These are phyloP conservation scores for Podila verticillata DNA, from an alignment of 192 early-diverging fungal species.

Conservation along the genomic window DNA sequence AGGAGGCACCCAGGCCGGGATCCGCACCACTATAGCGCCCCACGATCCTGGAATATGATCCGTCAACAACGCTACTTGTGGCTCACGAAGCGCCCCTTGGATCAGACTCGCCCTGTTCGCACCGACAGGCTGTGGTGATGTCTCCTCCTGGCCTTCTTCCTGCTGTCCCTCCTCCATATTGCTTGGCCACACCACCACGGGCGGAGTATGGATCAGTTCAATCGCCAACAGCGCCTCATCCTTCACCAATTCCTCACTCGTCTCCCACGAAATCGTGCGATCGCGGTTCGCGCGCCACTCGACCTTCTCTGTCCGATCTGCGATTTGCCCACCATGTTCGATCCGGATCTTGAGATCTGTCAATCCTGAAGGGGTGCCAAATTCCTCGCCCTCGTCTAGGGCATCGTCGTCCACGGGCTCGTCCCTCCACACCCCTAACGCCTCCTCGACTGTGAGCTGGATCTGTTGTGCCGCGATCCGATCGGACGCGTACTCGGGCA, in stretches of 20 bases:
- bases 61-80: conserved; percentile 10
- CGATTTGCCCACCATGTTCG: conserved; percentile 10
- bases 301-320: neutral
- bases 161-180: neutral
- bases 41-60: conserved; percentile 25
- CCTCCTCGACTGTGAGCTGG: neutral
- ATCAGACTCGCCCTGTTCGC: neutral
- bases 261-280: conserved; percentile 24
- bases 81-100: conserved; percentile 1
- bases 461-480: neutral
- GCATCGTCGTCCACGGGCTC: neutral
- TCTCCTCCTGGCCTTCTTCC: neutral
- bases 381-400: conserved; percentile 7
- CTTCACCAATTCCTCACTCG: neutral
- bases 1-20: conserved; percentile 25
- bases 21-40: conserved; percentile 14
- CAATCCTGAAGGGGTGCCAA: neutral
- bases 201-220: conserved; percentile 11
- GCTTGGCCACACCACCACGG: neutral
- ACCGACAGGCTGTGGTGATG: neutral
- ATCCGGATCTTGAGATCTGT: conserved; percentile 10
- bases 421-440: neutral
- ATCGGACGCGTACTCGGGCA: neutral
- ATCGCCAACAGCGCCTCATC: conserved; percentile 5
- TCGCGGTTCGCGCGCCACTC: conserved; percentile 40